Conservation (phyloP, 495 filamentous ascomycete genomes). For the Aspergillus panamensis region DNA sequence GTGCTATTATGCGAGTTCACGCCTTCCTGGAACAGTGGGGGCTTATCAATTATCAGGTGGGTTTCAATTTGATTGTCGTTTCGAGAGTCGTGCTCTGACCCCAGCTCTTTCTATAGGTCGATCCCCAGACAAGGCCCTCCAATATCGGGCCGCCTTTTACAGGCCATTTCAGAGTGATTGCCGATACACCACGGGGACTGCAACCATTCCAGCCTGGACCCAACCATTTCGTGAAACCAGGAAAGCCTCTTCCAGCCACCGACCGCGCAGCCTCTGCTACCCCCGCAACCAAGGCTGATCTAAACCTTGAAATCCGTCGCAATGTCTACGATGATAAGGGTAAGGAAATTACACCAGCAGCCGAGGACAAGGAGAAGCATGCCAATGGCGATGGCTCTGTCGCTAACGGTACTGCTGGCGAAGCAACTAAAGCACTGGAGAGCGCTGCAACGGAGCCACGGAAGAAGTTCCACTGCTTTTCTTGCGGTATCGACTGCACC, state of each 20-base stretch:
- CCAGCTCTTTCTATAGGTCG: conserved; percentile 60
- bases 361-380: conserved; percentile 59
- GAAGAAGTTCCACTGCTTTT: conserved; percentile 77
- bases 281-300: conserved; percentile 69
- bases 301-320: conserved; percentile 85
- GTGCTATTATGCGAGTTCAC: conserved; percentile 97
- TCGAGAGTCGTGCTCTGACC: conserved; percentile 10
- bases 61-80: not conserved
- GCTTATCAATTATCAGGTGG: conserved; percentile 95
- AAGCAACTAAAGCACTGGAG: conserved; percentile 57
- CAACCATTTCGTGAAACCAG: conserved; percentile 66
- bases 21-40: conserved; percentile 99
- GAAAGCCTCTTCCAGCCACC: conserved; percentile 66
- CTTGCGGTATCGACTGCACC: conserved; percentile 91
- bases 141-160: conserved; percentile 96
- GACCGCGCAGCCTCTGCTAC: conserved; percentile 70
- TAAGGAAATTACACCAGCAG: conserved; percentile 67
- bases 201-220: conserved; percentile 91
- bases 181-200: conserved; percentile 90
- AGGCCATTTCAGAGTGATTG: conserved; percentile 91
- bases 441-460: conserved; percentile 55
- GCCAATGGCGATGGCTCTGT: conserved; percentile 69
- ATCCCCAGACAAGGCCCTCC: conserved; percentile 89
- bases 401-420: conserved; percentile 53
- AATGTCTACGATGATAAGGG: conserved; percentile 94